Percentiles rank a stretch among this genome's conserved stretches.
phyloP scores from a whole-genome alignment of 1,284 basidiomycete genomes.

The Ustilago crameri region DNA sequence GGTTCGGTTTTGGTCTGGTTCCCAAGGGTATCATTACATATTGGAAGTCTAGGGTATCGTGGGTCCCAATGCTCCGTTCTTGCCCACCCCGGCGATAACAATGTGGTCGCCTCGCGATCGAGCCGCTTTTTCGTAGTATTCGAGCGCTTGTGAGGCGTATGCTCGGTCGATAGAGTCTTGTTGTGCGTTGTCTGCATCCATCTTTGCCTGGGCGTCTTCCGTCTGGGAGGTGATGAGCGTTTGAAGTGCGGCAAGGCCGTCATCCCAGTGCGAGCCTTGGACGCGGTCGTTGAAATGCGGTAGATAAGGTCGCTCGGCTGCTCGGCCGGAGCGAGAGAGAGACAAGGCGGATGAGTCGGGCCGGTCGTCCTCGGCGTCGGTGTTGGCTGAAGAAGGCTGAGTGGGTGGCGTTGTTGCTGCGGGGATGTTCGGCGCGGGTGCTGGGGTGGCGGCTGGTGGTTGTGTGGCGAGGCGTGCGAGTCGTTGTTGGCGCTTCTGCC shows the following conservation, averaged over 20 bases:
- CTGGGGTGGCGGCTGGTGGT: neutral
- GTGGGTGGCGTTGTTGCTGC: neutral
- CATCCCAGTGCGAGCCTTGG: conserved; percentile 32
- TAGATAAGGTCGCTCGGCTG: conserved; percentile 10
- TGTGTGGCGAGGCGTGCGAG: neutral
- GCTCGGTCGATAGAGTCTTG: neutral
- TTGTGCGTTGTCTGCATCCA: neutral
- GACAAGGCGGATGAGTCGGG: neutral
- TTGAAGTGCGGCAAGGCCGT: conserved; percentile 2
- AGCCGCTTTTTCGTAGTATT: conserved; percentile 32
- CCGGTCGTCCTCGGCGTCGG: neutral
- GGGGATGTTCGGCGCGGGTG: neutral
- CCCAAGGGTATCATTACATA: neutral
- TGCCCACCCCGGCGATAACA: conserved; percentile 37
- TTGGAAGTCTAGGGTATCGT: conserved; percentile 4
- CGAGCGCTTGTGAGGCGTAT: conserved; percentile 7
- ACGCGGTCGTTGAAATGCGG: conserved; percentile 42
- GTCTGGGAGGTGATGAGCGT: neutral
- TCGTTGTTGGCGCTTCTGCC: conserved; percentile 5
- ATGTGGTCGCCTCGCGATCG: conserved; percentile 39
- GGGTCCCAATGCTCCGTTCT: conserved; percentile 33
- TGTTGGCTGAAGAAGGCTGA: neutral
- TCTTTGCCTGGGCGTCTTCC: neutral
- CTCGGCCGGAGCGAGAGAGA: neutral
- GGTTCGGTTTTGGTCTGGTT: no score